Evolutionary conservation across 257 asterid genomes (phyloP), one percentile per base, ranked within the genome.

Genomic region (Solanum okadae): DNA sequence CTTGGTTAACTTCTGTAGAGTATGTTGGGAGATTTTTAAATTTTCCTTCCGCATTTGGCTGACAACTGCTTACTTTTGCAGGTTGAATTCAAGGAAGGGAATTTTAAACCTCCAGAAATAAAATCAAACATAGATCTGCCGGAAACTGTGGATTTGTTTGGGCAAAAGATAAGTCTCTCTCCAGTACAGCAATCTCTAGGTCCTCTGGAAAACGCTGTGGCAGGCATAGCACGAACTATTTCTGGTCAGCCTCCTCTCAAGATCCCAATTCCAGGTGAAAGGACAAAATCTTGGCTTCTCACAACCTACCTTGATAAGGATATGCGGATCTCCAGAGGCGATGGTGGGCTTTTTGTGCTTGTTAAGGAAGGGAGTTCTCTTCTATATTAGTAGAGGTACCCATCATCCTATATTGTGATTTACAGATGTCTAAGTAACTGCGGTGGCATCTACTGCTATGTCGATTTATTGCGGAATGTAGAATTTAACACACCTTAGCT

Each of bases 341-440:
- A 97, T 89, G 99, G 98, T 77, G 99, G 99, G 44, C 92, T 97
- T 73, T 97, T 97, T 88, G 99, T 97, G 93, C 98, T 96, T 44
- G 96, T 94, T 15, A 96, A 93, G 94, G 99, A 96, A 94, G 98
- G 98, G 86, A 94, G 98, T 86, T 83, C 96, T 22, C 98, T 97
- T 73, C 83, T 96, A 61, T 92, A 94, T 86, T 92, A 91, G 72
- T 71, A 86, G n/a, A 86, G 83, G 44, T 29, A 29, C 0, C 29
- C 44, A 10, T 81, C 2, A 18, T 82, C 85, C 86, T 82, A 23
- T 31, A 29, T 49, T 82, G 20, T 49, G 86, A 49, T 82, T 46
- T 31, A 52, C 27, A 82, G 70, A 49, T 38, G 20, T 3, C 42
- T 49, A 10, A 49, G 42, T 20, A 81, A 81, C 68, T 1, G 20